These are phyloP conservation scores for Citrullus colocynthis DNA, from an alignment of 306 rosid genomes.

Conservation along the genomic window DNA sequence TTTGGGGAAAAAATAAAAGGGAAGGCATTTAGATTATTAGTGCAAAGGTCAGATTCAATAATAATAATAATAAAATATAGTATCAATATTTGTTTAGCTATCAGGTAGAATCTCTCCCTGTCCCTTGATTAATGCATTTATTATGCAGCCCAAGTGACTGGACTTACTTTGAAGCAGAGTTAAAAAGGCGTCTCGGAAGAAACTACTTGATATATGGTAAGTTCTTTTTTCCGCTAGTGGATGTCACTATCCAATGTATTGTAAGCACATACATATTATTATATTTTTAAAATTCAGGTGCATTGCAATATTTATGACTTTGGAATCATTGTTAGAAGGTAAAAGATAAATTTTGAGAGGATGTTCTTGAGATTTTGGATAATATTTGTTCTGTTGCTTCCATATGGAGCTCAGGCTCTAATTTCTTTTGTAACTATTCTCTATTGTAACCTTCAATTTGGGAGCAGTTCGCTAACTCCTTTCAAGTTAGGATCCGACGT, in stretches of 20 bases:
- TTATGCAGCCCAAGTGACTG: conserved; percentile 81
- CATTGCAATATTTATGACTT: background rate
- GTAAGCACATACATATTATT: background rate
- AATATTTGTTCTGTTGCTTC: background rate
- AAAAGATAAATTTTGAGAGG: background rate
- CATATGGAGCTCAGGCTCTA: background rate
- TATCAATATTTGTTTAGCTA: background rate
- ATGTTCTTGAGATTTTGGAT: background rate
- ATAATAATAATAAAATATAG: too few species aligned
- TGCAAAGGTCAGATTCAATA: background rate
- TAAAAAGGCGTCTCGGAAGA: conserved; percentile 65
- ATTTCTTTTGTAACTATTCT: background rate
- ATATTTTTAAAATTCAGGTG: background rate
- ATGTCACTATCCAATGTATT: background rate
- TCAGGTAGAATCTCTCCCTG: background rate
- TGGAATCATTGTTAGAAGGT: background rate
- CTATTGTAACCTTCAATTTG: background rate
- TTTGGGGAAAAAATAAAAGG: background rate
- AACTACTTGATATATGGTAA: conserved; percentile 70
- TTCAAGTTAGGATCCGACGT: background rate
- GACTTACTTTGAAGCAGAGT: conserved; percentile 78
- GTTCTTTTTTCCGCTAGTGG: background rate
- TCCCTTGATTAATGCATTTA: background rate
- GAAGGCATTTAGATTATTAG: background rate
- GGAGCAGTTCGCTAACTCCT: background rate